phyloP scores from a whole-genome alignment of 208 protist species.

The Crithidia thermophila region DNA sequence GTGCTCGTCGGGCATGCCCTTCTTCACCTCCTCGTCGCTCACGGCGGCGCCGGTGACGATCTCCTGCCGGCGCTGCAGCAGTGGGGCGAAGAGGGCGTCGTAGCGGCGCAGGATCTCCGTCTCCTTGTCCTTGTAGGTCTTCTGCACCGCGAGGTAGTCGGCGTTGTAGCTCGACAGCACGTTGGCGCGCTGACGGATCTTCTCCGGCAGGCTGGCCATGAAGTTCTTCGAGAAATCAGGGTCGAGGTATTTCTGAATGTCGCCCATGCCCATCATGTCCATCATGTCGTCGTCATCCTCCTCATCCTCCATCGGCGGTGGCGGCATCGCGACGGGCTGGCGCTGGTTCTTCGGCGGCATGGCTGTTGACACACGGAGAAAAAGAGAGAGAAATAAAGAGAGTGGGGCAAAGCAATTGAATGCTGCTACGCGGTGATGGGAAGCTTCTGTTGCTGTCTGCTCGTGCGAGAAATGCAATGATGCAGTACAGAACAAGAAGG shows the following conservation, averaged over 20 bases:
- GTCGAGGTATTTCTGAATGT: constrained; percentile 73
- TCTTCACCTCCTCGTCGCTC: constrained; percentile 73
- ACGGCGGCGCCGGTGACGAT: constrained; percentile 73
- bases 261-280: constrained; percentile 32
- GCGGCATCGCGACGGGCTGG: constrained; percentile 19
- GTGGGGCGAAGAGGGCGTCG: constrained; percentile 62
- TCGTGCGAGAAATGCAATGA: too few species aligned
- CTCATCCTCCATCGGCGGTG: constrained; percentile 38
- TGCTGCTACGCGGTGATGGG: too few species aligned
- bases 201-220: constrained; percentile 78
- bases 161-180: constrained; percentile 80
- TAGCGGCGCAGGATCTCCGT: constrained; percentile 69
- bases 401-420: too few species aligned
- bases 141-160: constrained; percentile 58
- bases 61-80: constrained; percentile 70
- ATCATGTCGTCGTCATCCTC: constrained; percentile 43
- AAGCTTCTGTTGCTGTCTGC: too few species aligned
- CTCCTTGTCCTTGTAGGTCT: constrained; percentile 72
- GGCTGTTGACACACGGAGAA: not conserved
- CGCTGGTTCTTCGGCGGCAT: constrained; percentile 59
- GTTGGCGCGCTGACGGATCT: constrained; percentile 77
- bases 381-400: constrained; percentile 2
- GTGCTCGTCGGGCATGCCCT: constrained; percentile 69
- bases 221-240: constrained; percentile 81
- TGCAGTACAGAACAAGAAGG: too few species aligned